phyloP scores from a whole-genome alignment of 805 yeast species.

The Candida boleticola region DNA sequence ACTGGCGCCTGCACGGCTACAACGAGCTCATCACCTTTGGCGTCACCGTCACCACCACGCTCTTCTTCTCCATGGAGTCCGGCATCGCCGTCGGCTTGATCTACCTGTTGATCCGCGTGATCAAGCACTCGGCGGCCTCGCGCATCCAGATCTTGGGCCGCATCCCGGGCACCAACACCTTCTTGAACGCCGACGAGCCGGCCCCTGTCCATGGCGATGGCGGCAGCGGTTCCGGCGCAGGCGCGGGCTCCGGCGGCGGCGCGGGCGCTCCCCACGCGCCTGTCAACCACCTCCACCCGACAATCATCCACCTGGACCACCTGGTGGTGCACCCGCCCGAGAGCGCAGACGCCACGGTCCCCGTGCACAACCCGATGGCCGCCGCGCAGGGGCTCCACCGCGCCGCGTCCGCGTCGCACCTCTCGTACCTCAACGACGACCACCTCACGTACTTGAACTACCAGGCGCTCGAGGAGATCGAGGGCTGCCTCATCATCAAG shows the following conservation, averaged over 20 bases:
- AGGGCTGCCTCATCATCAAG: constrained; percentile 42
- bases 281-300: neutral
- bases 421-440: constrained; percentile 35
- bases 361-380: neutral
- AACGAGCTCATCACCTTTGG: constrained; percentile 59
- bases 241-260: neutral
- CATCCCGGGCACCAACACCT: constrained; percentile 38
- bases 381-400: neutral
- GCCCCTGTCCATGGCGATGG: neutral
- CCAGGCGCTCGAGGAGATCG: constrained; percentile 39
- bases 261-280: neutral
- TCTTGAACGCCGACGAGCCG: constrained; percentile 39
- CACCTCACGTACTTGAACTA: constrained; percentile 34
- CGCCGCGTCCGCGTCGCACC: constrained; percentile 11
- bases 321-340: neutral
- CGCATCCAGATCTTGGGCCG: constrained; percentile 46
- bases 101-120: constrained; percentile 73
- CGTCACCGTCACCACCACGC: constrained; percentile 37
- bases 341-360: neutral
- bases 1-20: constrained; percentile 69
- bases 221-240: neutral
- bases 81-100: constrained; percentile 88
- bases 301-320: neutral
- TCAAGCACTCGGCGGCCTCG: constrained; percentile 40
- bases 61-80: constrained; percentile 69